These are phyloP conservation scores for Colletotrichum abscissum DNA, from an alignment of 2,329 filamentous ascomycete species.

Conservation along the genomic window DNA sequence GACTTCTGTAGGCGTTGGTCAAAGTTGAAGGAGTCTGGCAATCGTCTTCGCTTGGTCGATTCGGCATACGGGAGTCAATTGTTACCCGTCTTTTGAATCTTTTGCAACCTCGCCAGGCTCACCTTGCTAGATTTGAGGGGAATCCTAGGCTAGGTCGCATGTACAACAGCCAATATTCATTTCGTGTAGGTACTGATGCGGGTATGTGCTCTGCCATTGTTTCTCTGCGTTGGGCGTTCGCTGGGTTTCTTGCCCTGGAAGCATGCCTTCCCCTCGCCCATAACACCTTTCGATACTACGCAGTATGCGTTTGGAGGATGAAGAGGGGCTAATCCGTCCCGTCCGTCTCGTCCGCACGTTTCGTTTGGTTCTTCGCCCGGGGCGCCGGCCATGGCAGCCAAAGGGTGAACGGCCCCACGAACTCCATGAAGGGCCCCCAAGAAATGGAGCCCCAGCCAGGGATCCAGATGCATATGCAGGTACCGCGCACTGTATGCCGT, in stretches of 20 bases:
- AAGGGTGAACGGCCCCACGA: conserved; percentile 6
- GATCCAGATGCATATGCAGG: conserved; percentile 25
- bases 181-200: conserved; percentile 8
- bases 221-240: not conserved
- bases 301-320: not conserved
- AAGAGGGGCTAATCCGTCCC: not conserved
- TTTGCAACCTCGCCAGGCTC: too few relatives aligned
- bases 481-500: conserved; percentile 17
- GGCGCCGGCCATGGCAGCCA: not conserved
- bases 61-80: too few relatives aligned
- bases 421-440: not conserved
- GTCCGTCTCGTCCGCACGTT: conserved; percentile 4
- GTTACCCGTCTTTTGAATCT: too few relatives aligned
- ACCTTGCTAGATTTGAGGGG: not conserved
- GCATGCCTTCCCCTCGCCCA: not conserved
- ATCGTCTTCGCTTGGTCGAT: too few relatives aligned
- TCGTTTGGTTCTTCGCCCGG: not conserved
- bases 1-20: not conserved
- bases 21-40: too few relatives aligned
- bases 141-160: conserved; percentile 1
- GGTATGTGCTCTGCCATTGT: not conserved
- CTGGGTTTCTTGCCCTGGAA: not conserved
- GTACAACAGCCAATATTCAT: conserved; percentile 28
- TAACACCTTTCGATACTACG: conserved; percentile 3
- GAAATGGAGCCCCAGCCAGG: not conserved